Percentiles rank a stretch among this genome's conserved stretches.
Conservation (phyloP, 2,329 filamentous ascomycete species). For the Didymella keratinophila region DNA sequence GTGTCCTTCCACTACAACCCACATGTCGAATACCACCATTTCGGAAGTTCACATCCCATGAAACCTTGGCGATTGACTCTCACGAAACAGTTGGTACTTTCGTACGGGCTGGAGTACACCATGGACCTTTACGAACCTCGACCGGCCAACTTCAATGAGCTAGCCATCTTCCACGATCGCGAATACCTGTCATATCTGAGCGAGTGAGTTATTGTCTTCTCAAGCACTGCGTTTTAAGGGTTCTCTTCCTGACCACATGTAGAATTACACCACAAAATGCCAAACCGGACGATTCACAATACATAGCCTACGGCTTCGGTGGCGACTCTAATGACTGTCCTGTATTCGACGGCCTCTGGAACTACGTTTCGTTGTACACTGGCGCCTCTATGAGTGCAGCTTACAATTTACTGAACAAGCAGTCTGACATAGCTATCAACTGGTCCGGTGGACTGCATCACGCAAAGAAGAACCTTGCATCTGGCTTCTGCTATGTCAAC, state of each 20-base stretch:
- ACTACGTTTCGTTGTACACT: constrained; percentile 93
- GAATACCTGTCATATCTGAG: constrained; percentile 92
- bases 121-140: constrained; percentile 94
- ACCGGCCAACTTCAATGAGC: constrained; percentile 84
- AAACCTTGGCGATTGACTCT: constrained; percentile 97
- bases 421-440: constrained; percentile 95
- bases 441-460: constrained; percentile 98
- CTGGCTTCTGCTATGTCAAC: constrained; percentile 98
- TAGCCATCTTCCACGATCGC: constrained; percentile 83
- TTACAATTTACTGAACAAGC: constrained; percentile 81
- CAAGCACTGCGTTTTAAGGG: neutral
- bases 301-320: constrained; percentile 80
- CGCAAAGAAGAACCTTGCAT: constrained; percentile 91
- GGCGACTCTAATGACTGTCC: constrained; percentile 79
- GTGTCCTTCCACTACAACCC: constrained; percentile 97
- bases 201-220: constrained; percentile 32
- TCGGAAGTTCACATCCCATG: constrained; percentile 97
- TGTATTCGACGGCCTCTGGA: constrained; percentile 92
- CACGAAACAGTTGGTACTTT: constrained; percentile 92
- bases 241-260: constrained; percentile 11
- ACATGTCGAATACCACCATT: constrained; percentile 94
- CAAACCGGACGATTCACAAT: constrained; percentile 51
- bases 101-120: constrained; percentile 93
- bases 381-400: constrained; percentile 92
- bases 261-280: constrained; percentile 59